phyloP scores from a whole-genome alignment of 1,284 basidiomycete species.

The Wolfiporia cocos region DNA sequence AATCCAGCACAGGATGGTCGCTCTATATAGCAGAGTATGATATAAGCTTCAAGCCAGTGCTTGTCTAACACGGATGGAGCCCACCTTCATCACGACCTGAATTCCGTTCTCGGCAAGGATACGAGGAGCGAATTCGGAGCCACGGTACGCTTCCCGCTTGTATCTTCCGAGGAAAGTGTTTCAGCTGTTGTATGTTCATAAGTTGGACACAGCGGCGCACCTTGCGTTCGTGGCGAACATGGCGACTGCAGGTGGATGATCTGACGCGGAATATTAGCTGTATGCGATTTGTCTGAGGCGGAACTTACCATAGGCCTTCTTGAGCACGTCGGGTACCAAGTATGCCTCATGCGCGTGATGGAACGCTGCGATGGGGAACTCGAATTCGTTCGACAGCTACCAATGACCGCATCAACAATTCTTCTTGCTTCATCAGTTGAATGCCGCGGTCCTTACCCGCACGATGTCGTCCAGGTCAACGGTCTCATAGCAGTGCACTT shows the following conservation, averaged over 20 bases:
- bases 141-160: slow-evolving; percentile 76
- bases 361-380: slow-evolving; percentile 44
- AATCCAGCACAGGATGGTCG: slow-evolving; percentile 65
- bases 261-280: no score
- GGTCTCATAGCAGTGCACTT: slow-evolving; percentile 74
- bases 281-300: slow-evolving; percentile 2
- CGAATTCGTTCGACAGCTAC: slow-evolving; percentile 38
- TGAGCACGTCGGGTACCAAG: slow-evolving; percentile 48
- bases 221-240: slow-evolving; percentile 48
- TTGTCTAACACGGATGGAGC: not conserved
- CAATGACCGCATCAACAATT: not conserved
- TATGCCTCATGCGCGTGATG: slow-evolving; percentile 59
- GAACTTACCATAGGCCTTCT: slow-evolving; percentile 46
- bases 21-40: slow-evolving; percentile 38
- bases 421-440: not conserved
- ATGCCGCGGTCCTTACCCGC: slow-evolving; percentile 33
- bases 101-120: slow-evolving; percentile 66
- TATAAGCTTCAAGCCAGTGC: not conserved
- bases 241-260: slow-evolving; percentile 44
- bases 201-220: slow-evolving; percentile 11
- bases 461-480: slow-evolving; percentile 73
- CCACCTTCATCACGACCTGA: slow-evolving; percentile 60
- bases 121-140: slow-evolving; percentile 72
- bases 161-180: slow-evolving; percentile 34
- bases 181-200: not conserved